A percentile compares a stretch with the other conserved stretches of the same genome.
Evolutionary conservation across 768 basidiomycete species (phyloP).

Genomic region (Lentinula edodes): DNA sequence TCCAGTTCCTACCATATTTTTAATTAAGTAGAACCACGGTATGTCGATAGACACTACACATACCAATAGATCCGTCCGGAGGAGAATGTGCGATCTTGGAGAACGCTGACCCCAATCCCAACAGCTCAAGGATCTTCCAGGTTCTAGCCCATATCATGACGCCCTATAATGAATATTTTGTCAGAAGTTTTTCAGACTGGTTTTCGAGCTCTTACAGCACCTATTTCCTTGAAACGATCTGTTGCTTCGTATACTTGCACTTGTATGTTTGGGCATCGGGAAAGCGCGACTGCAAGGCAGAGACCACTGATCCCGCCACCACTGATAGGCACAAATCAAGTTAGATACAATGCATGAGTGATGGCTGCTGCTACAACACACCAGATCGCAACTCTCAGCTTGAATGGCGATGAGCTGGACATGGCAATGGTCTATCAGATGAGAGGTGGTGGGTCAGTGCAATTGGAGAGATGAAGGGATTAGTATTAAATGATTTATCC

Average conservation of each 20-base stretch:
- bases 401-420: not conserved
- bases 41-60: not conserved
- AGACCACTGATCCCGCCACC: constrained; percentile 39
- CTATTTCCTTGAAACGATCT: constrained; percentile 41
- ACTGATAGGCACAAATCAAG: constrained; percentile 11
- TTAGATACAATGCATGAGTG: not conserved
- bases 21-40: no score
- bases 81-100: constrained; percentile 27
- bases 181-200: constrained; percentile 12
- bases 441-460: no score
- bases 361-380: constrained; percentile 10
- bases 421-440: not conserved
- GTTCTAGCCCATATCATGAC: constrained; percentile 43
- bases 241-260: constrained; percentile 45
- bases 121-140: constrained; percentile 36
- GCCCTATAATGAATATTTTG: constrained; percentile 27
- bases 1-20: constrained; percentile 26
- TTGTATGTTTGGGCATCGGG: constrained; percentile 27
- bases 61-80: constrained; percentile 25
- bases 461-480: no score
- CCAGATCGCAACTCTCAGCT: constrained; percentile 29
- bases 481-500: no score
- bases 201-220: constrained; percentile 28
- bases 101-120: constrained; percentile 32
- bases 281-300: constrained; percentile 32